Percentiles rank a stretch among this genome's conserved stretches.
Conservation (phyloP, 495 filamentous ascomycete species). For the Cercophora sp. region DNA sequence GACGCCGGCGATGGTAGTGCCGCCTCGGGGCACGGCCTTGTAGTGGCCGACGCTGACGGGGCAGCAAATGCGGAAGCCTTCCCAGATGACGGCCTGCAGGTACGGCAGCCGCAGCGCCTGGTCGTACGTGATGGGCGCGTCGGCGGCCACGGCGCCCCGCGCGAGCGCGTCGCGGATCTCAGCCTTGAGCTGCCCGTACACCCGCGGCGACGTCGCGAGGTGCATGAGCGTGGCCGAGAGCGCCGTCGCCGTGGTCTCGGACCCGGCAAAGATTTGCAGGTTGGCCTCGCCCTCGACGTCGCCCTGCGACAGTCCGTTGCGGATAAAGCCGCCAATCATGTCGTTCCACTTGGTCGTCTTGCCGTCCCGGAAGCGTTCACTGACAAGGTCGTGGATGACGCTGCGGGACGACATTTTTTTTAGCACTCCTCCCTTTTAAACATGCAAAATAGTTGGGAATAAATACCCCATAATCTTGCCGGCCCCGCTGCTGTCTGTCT, state of each 20-base stretch:
- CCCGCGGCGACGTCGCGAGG: slow-evolving; percentile 38
- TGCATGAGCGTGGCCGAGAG: slow-evolving; percentile 54
- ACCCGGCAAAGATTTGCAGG: slow-evolving; percentile 51
- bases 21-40: slow-evolving; percentile 40
- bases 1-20: slow-evolving; percentile 41
- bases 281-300: slow-evolving; percentile 40
- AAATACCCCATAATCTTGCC: slow-evolving; percentile 12
- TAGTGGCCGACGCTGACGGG: slow-evolving; percentile 25
- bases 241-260: slow-evolving; percentile 58
- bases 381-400: slow-evolving; percentile 6
- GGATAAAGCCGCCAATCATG: slow-evolving; percentile 26
- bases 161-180: slow-evolving; percentile 45
- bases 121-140: slow-evolving; percentile 31
- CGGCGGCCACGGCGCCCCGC: slow-evolving; percentile 22
- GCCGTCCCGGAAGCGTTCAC: background rate
- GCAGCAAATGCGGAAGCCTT: slow-evolving; percentile 42
- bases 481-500: slow-evolving; percentile 5
- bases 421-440: too few species aligned
- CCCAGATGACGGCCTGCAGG: slow-evolving; percentile 43
- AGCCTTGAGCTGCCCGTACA: slow-evolving; percentile 51
- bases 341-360: background rate
- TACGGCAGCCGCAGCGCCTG: slow-evolving; percentile 40
- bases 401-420: too few species aligned
- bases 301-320: slow-evolving; percentile 35
- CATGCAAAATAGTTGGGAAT: background rate